These are phyloP conservation scores for Salix brachista DNA, from an alignment of 345 rosid species.

Conservation along the genomic window DNA sequence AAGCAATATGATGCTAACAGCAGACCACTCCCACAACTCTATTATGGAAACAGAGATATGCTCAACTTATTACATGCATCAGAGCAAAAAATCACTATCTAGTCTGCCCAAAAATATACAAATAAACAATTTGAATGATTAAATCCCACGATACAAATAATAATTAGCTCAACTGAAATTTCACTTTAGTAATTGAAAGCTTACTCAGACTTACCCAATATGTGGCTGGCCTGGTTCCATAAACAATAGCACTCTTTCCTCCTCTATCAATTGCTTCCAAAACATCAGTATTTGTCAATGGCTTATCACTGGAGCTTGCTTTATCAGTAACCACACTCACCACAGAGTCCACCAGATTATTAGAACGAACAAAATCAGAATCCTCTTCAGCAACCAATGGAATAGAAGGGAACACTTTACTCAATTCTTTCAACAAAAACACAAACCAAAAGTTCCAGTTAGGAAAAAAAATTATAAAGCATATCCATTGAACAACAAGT, in stretches of 20 bases:
- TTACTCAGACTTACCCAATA: constrained; percentile 59
- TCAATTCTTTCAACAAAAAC: constrained; percentile 48
- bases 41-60: background rate
- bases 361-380: constrained; percentile 57
- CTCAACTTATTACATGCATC: background rate
- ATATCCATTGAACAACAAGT: background rate
- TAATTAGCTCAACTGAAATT: too few species aligned
- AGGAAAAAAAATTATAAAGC: background rate
- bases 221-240: constrained; percentile 65
- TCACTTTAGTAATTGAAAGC: background rate
- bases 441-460: background rate
- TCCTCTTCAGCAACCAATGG: constrained; percentile 97
- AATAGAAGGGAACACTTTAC: constrained; percentile 68
- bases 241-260: constrained; percentile 48
- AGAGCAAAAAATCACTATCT: background rate
- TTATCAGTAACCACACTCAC: constrained; percentile 49
- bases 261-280: constrained; percentile 88
- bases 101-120: background rate
- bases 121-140: background rate
- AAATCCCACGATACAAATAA: background rate
- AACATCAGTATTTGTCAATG: constrained; percentile 55
- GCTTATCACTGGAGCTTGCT: constrained; percentile 32
- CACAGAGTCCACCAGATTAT: constrained; percentile 64
- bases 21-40: background rate
- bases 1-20: background rate